Evolutionary conservation across 768 basidiomycete genomes (phyloP).

Genomic region (Punctularia strigosozonata): DNA sequence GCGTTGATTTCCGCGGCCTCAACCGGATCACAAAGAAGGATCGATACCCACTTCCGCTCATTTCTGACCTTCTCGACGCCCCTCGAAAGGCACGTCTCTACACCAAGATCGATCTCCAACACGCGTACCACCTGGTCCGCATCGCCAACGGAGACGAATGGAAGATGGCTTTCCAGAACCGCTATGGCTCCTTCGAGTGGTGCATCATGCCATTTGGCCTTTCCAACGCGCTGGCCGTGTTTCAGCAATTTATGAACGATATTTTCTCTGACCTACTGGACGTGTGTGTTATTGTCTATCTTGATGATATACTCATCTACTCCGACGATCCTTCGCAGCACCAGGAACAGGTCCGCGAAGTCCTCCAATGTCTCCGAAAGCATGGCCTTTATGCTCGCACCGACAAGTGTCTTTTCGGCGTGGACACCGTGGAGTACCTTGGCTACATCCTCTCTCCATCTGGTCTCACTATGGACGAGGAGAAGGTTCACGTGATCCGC

Average conservation of each 20-base stretch:
- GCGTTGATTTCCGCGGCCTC: constrained; percentile 19
- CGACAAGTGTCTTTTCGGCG: constrained; percentile 11
- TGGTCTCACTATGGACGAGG: constrained; percentile 12
- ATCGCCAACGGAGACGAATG: constrained; percentile 24
- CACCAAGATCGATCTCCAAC: constrained; percentile 26
- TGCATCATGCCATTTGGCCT: constrained; percentile 23
- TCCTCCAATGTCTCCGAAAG: background rate
- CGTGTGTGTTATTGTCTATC: constrained; percentile 3
- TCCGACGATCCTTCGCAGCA: background rate
- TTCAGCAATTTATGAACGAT: background rate
- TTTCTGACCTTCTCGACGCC: constrained; percentile 20
- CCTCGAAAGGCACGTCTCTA: constrained; percentile 16
- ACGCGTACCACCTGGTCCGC: constrained; percentile 29
- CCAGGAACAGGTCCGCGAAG: background rate
- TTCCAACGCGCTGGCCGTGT: constrained; percentile 6
- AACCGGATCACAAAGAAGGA: constrained; percentile 23
- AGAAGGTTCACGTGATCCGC: constrained; percentile 13
- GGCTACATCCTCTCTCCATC: constrained; percentile 10
- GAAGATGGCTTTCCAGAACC: constrained; percentile 27
- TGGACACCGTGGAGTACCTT: constrained; percentile 8
- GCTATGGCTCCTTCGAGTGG: constrained; percentile 24
- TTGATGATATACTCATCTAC: background rate
- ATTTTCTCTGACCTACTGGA: constrained; percentile 15
- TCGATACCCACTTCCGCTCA: constrained; percentile 22
- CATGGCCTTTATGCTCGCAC: background rate